phyloP scores from a whole-genome alignment of 148 eudicot species.

The Heliamphora exappendiculata region DNA sequence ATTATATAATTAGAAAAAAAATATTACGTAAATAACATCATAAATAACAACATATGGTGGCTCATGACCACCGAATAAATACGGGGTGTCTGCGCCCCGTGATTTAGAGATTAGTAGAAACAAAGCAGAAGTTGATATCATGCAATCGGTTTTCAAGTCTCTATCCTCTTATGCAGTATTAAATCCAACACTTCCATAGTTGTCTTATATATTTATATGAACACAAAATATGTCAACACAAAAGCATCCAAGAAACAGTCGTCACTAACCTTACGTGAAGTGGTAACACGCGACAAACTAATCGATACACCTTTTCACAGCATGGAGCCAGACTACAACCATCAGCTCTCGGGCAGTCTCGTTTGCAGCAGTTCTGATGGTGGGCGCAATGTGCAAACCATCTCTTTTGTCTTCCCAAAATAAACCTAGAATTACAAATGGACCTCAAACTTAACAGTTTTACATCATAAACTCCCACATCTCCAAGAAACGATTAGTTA shows the following conservation, averaged over 20 bases:
- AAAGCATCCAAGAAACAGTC: not conserved
- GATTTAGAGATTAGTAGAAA: not conserved
- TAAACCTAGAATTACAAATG: slow-evolving; percentile 57
- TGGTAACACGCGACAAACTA: not conserved
- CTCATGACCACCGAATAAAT: no score
- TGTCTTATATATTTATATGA: not conserved
- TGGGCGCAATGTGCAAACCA: slow-evolving; percentile 92
- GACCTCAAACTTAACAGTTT: not conserved
- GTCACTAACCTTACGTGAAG: not conserved
- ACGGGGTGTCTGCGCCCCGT: no score
- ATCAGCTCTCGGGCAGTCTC: slow-evolving; percentile 60
- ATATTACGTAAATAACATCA: no score
- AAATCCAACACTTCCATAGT: not conserved
- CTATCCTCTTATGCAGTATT: no score
- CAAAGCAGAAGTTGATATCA: not conserved
- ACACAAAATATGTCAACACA: not conserved
- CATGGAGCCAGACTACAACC: not conserved
- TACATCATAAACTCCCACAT: not conserved
- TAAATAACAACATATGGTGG: no score
- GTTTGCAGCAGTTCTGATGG: slow-evolving; percentile 64
- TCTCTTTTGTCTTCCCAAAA: slow-evolving; percentile 97
- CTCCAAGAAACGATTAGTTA: not conserved
- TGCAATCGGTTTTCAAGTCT: no score
- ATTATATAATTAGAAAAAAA: no score
- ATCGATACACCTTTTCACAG: not conserved